Conservation (phyloP, 2,329 filamentous ascomycete species). For the Verticillium nonalfalfae region DNA sequence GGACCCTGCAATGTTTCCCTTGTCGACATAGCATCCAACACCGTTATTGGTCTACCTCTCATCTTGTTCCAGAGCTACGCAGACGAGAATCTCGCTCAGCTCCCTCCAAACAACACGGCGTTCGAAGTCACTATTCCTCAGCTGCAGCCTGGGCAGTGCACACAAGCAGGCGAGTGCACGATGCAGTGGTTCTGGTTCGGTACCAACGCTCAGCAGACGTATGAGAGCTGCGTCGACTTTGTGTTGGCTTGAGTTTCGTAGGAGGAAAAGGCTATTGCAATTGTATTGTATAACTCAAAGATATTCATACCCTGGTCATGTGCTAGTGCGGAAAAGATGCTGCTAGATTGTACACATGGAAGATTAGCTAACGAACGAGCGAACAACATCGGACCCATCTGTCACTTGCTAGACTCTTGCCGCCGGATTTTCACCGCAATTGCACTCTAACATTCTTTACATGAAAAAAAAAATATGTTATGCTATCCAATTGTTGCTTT, state of each 20-base stretch:
- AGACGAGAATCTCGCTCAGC: constrained; percentile 26
- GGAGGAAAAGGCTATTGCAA: not conserved
- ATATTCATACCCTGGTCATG: no score
- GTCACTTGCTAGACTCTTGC: no score
- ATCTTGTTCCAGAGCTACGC: constrained; percentile 51
- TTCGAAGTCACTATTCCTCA: constrained; percentile 34
- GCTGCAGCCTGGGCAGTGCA: constrained; percentile 17
- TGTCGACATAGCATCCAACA: constrained; percentile 45
- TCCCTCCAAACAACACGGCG: constrained; percentile 34
- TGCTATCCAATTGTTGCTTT: not conserved
- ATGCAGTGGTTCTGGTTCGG: constrained; percentile 41
- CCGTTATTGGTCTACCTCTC: constrained; percentile 43
- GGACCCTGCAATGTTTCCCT: constrained; percentile 50
- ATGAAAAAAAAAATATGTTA: not conserved
- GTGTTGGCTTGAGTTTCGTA: constrained; percentile 4
- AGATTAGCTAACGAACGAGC: no score
- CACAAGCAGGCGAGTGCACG: constrained; percentile 24
- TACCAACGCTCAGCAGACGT: constrained; percentile 27
- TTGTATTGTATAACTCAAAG: no score
- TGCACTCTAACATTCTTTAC: no score
- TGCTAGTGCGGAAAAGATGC: no score
- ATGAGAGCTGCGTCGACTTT: constrained; percentile 31
- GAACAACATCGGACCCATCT: no score
- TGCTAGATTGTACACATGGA: no score
- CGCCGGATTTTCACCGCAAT: no score